Percentiles rank a stretch among this genome's conserved stretches.
Conservation (phyloP, 306 rosid genomes). For the Trifolium repens region DNA sequence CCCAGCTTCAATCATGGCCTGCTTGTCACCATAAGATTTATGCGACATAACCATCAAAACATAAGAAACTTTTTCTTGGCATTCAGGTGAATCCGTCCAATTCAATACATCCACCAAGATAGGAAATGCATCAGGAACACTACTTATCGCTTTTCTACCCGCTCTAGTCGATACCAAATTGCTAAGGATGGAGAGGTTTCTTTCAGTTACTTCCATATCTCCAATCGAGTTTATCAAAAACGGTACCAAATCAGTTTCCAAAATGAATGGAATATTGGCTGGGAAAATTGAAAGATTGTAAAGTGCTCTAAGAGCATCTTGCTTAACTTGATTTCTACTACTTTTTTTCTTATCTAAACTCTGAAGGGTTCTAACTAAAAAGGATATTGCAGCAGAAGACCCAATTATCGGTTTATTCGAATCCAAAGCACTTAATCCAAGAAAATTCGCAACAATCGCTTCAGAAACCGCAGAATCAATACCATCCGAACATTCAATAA, state of each 20-base stretch:
- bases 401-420: constrained; percentile 86
- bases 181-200: constrained; percentile 74
- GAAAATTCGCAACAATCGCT: constrained; percentile 89
- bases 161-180: constrained; percentile 72
- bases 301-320: constrained; percentile 87
- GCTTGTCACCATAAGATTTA: constrained; percentile 76
- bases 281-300: constrained; percentile 89
- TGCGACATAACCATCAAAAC: constrained; percentile 96
- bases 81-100: constrained; percentile 87
- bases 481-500: constrained; percentile 61
- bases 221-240: constrained; percentile 67
- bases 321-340: constrained; percentile 71
- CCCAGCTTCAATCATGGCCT: constrained; percentile 95
- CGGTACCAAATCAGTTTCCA: constrained; percentile 74
- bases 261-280: constrained; percentile 60
- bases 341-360: constrained; percentile 49
- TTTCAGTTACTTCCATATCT: constrained; percentile 87
- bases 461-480: constrained; percentile 66
- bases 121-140: constrained; percentile 58
- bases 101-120: constrained; percentile 77
- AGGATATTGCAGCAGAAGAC: constrained; percentile 78
- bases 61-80: constrained; percentile 88
- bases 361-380: constrained; percentile 68
- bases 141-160: constrained; percentile 76
- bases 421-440: constrained; percentile 92